Evolutionary conservation across 345 rosid genomes (phyloP).

Genomic region (Pistacia vera): DNA sequence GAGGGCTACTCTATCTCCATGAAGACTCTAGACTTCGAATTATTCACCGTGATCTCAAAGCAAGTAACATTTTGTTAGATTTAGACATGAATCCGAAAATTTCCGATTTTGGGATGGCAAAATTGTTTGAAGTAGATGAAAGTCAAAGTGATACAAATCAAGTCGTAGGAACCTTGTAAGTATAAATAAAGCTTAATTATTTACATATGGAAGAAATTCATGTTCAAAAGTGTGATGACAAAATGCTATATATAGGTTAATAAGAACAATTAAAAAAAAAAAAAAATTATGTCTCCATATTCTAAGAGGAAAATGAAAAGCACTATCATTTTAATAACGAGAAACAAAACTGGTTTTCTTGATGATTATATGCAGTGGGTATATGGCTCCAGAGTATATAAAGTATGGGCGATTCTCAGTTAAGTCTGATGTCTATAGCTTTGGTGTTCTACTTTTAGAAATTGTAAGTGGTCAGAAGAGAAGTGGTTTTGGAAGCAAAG

Average conservation of each 20-base stretch:
- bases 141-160: constrained; percentile 23
- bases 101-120: constrained; percentile 47
- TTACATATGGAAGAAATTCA: neutral
- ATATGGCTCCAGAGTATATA: constrained; percentile 1
- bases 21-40: constrained; percentile 39
- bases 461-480: neutral
- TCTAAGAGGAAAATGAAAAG: neutral
- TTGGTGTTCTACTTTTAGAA: neutral
- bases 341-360: too few species aligned
- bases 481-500: neutral
- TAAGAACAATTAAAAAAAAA: too few species aligned
- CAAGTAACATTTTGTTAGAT: constrained; percentile 37
- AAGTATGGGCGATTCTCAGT: neutral
- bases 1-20: constrained; percentile 42
- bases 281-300: too few species aligned
- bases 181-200: neutral
- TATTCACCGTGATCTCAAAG: constrained; percentile 45
- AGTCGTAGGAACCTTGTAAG: constrained; percentile 43
- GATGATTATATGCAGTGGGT: neutral
- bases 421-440: neutral
- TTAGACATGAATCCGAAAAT: constrained; percentile 37
- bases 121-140: constrained; percentile 21
- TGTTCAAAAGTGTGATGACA: neutral
- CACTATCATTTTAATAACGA: too few species aligned
- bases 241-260: neutral